These are phyloP conservation scores for Xylaria sp. DNA, from an alignment of 2,329 filamentous ascomycete genomes.

Conservation along the genomic window DNA sequence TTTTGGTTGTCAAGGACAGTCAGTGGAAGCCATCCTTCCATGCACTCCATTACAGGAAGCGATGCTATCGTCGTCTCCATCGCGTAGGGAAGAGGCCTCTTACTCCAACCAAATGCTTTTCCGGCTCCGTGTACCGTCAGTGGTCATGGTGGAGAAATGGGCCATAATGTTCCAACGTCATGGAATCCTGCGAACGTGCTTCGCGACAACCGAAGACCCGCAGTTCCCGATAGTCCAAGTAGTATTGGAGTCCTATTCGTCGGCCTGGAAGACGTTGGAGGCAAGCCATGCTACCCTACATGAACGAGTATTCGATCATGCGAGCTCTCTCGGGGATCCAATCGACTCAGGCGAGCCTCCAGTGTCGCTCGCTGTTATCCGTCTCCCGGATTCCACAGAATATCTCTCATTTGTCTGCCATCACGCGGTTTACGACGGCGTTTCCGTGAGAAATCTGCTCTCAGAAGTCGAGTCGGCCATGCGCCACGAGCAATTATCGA, in stretches of 20 bases:
- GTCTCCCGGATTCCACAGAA: slow-evolving; percentile 26
- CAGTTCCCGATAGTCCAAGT: slow-evolving; percentile 72
- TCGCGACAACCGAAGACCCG: slow-evolving; percentile 64
- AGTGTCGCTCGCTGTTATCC: slow-evolving; percentile 48
- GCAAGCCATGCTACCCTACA: slow-evolving; percentile 16
- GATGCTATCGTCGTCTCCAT: slow-evolving; percentile 67
- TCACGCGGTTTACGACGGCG: slow-evolving; percentile 86
- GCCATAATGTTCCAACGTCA: slow-evolving; percentile 64
- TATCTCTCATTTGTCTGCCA: slow-evolving; percentile 63
- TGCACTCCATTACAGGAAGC: slow-evolving; percentile 88
- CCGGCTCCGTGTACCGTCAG: slow-evolving; percentile 54
- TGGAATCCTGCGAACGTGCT: slow-evolving; percentile 77
- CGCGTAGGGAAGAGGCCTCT: slow-evolving; percentile 42
- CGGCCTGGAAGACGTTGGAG: slow-evolving; percentile 45
- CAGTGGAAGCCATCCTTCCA: slow-evolving; percentile 65
- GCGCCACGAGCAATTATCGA: slow-evolving; percentile 47
- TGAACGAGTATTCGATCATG: slow-evolving; percentile 39
- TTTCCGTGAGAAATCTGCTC: slow-evolving; percentile 71
- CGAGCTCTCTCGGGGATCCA: slow-evolving; percentile 40
- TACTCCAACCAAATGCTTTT: slow-evolving; percentile 78
- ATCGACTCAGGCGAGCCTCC: slow-evolving; percentile 51
- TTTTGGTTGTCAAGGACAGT: slow-evolving; percentile 37
- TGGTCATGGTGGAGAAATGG: slow-evolving; percentile 64
- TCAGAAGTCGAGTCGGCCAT: slow-evolving; percentile 69
- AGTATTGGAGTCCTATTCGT: slow-evolving; percentile 54